Base-by-base conservation (phyloP, 305 asterid species). In the Striga hermonthica region DNA sequence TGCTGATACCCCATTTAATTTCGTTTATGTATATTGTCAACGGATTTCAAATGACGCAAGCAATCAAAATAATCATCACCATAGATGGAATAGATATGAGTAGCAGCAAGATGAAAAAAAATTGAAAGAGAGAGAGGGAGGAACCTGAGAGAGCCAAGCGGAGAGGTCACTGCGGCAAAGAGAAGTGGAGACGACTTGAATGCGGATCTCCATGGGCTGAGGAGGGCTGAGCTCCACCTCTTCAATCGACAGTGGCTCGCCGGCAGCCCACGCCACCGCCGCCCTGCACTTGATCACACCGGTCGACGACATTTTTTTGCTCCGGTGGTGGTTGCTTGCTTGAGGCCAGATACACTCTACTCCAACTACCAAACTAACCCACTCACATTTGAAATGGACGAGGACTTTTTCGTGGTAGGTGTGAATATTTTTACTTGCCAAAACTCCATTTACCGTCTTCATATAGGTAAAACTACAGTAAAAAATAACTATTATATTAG, bases 201-300 rank as follows among this genome's bases (percentile, higher is more conserved):
- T 69, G 56, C 96, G 96, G 72, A 91, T 89, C 84, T 91, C 98
- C 89, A 82, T 80, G 13, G 96, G 78, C 35, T 66, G 87, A 9
- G 96, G 98, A n/a, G 95, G 90, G 73, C 83, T 80, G 69, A 91
- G 80, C 81, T 91, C 82, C 78, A 91, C 98, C 48, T 89, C 95
- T 78, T 85, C 92, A 11, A 91, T 85, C 78, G 81, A 83, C 81
- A 91, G 57, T 41, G 89, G 47, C 76, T 89, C 78, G 60, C 98
- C 98, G 4, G 90, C 77, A 13, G 76, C 86, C 95, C 96, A 86
- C 36, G 92, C 96, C 75, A 89, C 96, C 16, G 96, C 96, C 73
- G 95, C 98, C 82, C 72, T 80, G 80, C 86, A 72, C 12, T 47
- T 78, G 49, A 78, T 69, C 31, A 84, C 79, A 56, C 68, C 71